Base-by-base conservation (phyloP, 352 stramenopile species). In the Phytophthora ohioensis region DNA sequence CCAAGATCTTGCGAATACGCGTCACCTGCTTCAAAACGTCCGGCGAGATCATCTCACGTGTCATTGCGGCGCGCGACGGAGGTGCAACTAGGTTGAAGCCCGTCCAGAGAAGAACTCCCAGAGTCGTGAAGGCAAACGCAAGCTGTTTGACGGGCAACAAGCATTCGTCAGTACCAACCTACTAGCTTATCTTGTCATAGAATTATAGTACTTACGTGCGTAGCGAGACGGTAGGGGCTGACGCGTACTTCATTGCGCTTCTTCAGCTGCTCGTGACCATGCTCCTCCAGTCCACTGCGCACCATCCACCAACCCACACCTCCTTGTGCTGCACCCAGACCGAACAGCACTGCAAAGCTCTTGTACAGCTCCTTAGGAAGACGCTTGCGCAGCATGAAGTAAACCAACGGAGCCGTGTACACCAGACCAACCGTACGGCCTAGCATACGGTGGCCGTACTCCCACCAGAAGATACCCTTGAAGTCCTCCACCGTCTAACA, bases 221-320 rank as follows among this genome's bases (percentile, higher is more conserved):
- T 94, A 15, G 98, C 95, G 45, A 99, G 87, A 47, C 98, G 87
- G 80, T 99, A 98, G 4, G 98, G 98, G 61, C 89, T 98, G 21
- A 99, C 98, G 66, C 98, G 94, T 71, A 99, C 98, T 85, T 99
- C 96, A 41, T 97, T 95, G 47, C 81, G 76, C 65, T 97, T 92
- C 39, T 81, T 41, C 12, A 94, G 65, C 57, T 93, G 85, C 61
- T 92, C 78, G 38, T 90, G 73, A 57, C 84, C 87, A 79, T 98
- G 93, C 31, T 99, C 90, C 61, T 98, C 96, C 3, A 99, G 80
- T 13, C 98, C 98, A 68, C 91, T 98, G 80, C 98, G 98, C 51
- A 99, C 98, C 98, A 99, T 99, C 98, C 98, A 99, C 98, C 98
- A 99, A 53, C 98, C 98, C 21, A 99, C 94, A 34, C 43, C 84